Evolutionary conservation across 2,329 filamentous ascomycete species (phyloP).

Genomic region (Teratosphaeria destructans): DNA sequence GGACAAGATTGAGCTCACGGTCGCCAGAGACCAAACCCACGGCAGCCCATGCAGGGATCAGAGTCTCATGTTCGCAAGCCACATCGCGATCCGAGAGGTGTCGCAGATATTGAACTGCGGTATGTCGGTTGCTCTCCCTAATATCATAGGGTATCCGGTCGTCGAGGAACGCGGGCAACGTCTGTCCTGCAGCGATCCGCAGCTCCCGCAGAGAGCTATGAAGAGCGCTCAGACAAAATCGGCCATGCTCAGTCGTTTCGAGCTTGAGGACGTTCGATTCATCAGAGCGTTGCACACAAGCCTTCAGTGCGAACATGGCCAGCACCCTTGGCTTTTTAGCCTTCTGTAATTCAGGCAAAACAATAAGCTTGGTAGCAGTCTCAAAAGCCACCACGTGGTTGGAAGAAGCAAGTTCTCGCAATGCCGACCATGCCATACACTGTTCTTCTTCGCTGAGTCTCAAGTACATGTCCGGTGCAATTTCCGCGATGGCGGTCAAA

Average conservation of each 20-base stretch:
- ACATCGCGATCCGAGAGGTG: slow-evolving; percentile 60
- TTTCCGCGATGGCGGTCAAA: slow-evolving; percentile 8
- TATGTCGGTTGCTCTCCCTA: slow-evolving; percentile 54
- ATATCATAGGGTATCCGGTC: slow-evolving; percentile 37
- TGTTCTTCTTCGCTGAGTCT: slow-evolving; percentile 11
- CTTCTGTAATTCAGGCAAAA: slow-evolving; percentile 31
- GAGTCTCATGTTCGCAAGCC: slow-evolving; percentile 65
- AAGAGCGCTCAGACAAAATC: slow-evolving; percentile 72
- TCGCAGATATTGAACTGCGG: slow-evolving; percentile 60
- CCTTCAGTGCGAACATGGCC: slow-evolving; percentile 61
- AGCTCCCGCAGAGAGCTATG: slow-evolving; percentile 78
- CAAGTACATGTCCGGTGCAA: slow-evolving; percentile 11
- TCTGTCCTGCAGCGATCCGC: slow-evolving; percentile 64
- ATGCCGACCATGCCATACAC: slow-evolving; percentile 15
- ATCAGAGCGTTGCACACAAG: slow-evolving; percentile 58
- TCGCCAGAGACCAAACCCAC: slow-evolving; percentile 66
- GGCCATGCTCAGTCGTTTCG: slow-evolving; percentile 55
- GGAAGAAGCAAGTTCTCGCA: slow-evolving; percentile 12
- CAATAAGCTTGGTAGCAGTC: slow-evolving; percentile 19
- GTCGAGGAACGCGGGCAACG: slow-evolving; percentile 49
- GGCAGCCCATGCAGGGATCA: slow-evolving; percentile 77
- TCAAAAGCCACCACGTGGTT: slow-evolving; percentile 5
- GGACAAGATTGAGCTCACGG: slow-evolving; percentile 74
- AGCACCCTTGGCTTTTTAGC: slow-evolving; percentile 55
- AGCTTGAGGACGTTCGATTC: slow-evolving; percentile 54